Percentiles rank a stretch among this genome's conserved stretches.
Conservation (phyloP, 441 rosid genomes). For the Croton setiger region DNA sequence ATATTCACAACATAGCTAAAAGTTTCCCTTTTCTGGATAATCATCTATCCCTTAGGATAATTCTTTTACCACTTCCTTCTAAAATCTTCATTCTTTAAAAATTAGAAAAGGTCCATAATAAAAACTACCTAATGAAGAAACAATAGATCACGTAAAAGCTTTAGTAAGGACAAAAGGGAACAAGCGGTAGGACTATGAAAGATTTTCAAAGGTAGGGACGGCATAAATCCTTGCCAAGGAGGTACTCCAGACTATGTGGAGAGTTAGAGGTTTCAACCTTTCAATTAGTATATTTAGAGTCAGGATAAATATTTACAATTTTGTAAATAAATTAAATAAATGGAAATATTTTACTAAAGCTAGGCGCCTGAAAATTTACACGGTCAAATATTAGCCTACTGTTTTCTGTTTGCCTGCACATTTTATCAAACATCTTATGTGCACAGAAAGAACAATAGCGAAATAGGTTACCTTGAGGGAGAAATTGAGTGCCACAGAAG, state of each 20-base stretch:
- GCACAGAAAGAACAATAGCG: constrained; percentile 12
- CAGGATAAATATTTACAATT: neutral
- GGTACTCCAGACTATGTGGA: neutral
- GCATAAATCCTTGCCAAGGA: neutral
- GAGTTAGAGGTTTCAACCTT: neutral
- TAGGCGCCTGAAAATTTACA: neutral
- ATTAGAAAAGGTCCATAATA: neutral
- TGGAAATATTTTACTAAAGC: neutral
- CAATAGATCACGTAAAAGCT: neutral
- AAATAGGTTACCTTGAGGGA: constrained; percentile 58
- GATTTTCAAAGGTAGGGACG: neutral
- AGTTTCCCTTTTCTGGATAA: neutral
- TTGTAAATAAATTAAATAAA: neutral
- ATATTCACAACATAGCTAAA: neutral
- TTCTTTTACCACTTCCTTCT: neutral
- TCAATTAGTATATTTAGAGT: neutral
- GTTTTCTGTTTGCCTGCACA: constrained; percentile 8
- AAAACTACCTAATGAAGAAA: neutral
- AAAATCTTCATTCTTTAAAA: too few species aligned
- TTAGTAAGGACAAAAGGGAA: neutral
- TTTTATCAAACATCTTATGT: constrained; percentile 29
- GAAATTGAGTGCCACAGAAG: constrained; percentile 97
- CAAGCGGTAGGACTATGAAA: neutral
- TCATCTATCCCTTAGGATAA: neutral
- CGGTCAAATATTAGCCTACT: neutral